phyloP scores from a whole-genome alignment of 2,329 filamentous ascomycete genomes.

The Juglanconis juglandina region DNA sequence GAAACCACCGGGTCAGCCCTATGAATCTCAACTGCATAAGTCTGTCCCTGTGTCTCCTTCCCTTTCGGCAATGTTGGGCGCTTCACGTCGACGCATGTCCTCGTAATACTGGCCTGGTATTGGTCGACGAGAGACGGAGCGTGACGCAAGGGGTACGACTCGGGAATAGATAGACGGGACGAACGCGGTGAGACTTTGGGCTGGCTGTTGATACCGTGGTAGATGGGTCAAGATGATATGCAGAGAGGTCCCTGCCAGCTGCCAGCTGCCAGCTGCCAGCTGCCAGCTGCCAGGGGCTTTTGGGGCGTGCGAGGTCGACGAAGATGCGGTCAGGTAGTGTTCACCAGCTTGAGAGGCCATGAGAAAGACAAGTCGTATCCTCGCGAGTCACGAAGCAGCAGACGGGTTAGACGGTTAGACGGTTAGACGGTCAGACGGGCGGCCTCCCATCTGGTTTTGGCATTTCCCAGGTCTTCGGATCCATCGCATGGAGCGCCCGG shows the following conservation, averaged over 20 bases:
- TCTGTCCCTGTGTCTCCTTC: not conserved
- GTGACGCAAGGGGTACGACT: not conserved
- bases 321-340: not conserved
- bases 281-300: too few species aligned
- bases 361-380: not conserved
- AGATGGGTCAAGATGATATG: not conserved
- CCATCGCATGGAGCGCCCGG: not conserved
- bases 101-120: not conserved
- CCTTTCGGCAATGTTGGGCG: not conserved
- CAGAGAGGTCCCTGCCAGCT: too few species aligned
- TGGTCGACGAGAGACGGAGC: not conserved
- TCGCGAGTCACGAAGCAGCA: not conserved
- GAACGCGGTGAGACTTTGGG: not conserved
- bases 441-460: not conserved
- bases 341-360: not conserved
- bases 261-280: too few species aligned
- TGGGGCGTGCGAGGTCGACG: not conserved
- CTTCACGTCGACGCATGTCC: not conserved
- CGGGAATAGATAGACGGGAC: not conserved
- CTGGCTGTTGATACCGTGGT: not conserved
- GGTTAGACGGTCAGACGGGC: too few species aligned
- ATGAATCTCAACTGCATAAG: slow-evolving; percentile 11
- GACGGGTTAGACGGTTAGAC: too few species aligned
- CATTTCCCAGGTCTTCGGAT: not conserved
- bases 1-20: slow-evolving; percentile 13